Conservation (phyloP, 2,329 filamentous ascomycete species). For the Conoideocrella luteorostrata region DNA sequence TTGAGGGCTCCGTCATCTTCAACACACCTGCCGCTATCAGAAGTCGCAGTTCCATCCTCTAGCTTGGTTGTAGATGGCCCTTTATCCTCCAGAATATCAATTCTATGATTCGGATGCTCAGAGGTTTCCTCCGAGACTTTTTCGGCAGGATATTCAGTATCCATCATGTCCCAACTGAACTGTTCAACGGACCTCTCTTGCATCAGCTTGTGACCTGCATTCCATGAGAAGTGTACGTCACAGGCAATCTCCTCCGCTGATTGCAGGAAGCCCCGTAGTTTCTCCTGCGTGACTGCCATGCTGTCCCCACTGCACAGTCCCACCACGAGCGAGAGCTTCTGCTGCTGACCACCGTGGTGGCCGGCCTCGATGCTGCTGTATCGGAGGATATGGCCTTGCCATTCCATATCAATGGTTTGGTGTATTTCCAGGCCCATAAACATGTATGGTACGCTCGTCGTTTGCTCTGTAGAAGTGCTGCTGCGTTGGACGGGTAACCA, state of each 20-base stretch:
- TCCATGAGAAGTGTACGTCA: constrained; percentile 28
- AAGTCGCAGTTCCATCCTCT: no score
- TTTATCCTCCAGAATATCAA: neutral
- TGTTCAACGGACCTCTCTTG: constrained; percentile 20
- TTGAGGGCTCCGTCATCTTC: no score
- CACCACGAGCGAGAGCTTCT: constrained; percentile 38
- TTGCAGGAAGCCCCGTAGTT: constrained; percentile 16
- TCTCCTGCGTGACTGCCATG: neutral
- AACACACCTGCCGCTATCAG: no score
- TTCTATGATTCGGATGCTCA: neutral
- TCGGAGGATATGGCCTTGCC: constrained; percentile 37
- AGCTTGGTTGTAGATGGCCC: no score
- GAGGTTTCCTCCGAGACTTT: neutral
- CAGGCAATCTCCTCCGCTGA: constrained; percentile 23
- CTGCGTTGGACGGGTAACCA: constrained; percentile 9
- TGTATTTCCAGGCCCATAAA: constrained; percentile 49
- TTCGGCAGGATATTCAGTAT: constrained; percentile 7
- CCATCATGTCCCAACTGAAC: constrained; percentile 20
- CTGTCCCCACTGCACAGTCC: constrained; percentile 1
- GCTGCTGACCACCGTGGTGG: constrained; percentile 42
- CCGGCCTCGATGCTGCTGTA: constrained; percentile 49
- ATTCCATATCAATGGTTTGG: constrained; percentile 35
- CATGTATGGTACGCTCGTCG: constrained; percentile 23
- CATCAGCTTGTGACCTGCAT: constrained; percentile 23
- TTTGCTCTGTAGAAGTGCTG: neutral